phyloP scores from a whole-genome alignment of 129 eudicot species.

The Arctium minus region DNA sequence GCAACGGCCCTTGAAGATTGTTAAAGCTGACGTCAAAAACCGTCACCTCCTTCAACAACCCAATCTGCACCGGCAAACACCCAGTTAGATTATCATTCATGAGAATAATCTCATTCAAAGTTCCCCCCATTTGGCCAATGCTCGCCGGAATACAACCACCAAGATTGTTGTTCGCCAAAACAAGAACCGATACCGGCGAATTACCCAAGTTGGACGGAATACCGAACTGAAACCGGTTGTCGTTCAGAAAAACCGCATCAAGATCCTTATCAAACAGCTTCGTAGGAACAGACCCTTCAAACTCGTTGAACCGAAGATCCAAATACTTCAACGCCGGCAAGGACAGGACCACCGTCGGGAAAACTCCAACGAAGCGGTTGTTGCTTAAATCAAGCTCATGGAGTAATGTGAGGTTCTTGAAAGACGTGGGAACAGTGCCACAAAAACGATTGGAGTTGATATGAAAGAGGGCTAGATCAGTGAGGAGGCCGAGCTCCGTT shows the following conservation, averaged over 20 bases:
- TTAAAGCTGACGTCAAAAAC: slow-evolving; percentile 72
- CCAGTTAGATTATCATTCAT: slow-evolving; percentile 46
- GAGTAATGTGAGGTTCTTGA: slow-evolving; percentile 33
- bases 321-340: slow-evolving; percentile 47
- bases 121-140: slow-evolving; percentile 53
- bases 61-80: slow-evolving; percentile 67
- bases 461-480: slow-evolving; percentile 61
- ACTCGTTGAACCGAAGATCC: slow-evolving; percentile 60
- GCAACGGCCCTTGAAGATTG: slow-evolving; percentile 47
- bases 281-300: slow-evolving; percentile 57
- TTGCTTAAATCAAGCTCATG: slow-evolving; percentile 67
- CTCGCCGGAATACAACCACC: slow-evolving; percentile 70
- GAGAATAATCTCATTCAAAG: slow-evolving; percentile 55
- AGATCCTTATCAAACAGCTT: slow-evolving; percentile 52
- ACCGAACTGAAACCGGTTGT: slow-evolving; percentile 45
- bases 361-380: slow-evolving; percentile 53
- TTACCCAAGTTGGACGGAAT: slow-evolving; percentile 60
- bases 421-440: slow-evolving; percentile 44
- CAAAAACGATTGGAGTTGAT: slow-evolving; percentile 62
- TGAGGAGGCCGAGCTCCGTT: slow-evolving; percentile 46
- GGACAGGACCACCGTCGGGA: slow-evolving; percentile 46
- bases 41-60: slow-evolving; percentile 44
- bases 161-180: slow-evolving; percentile 59
- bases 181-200: slow-evolving; percentile 69
- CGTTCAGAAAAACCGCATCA: slow-evolving; percentile 74